Evolutionary conservation across 306 rosid genomes (phyloP).

Genomic region (Quercus suber): DNA sequence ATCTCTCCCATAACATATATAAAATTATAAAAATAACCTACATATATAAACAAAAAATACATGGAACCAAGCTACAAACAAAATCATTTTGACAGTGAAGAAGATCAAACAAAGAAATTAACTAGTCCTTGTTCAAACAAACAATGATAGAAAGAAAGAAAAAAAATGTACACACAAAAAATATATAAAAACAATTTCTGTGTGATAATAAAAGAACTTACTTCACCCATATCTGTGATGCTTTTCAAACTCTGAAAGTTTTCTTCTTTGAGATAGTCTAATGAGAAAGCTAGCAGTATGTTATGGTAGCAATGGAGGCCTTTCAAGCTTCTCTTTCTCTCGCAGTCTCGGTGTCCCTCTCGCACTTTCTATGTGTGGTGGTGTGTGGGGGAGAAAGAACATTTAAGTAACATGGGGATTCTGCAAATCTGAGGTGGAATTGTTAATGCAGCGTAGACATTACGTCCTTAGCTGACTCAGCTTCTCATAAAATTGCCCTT

Average conservation of each 20-base stretch:
- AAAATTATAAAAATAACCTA: not conserved
- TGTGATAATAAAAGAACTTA: slow-evolving; percentile 36
- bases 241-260: slow-evolving; percentile 7
- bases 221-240: slow-evolving; percentile 62
- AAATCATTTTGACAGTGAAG: not conserved
- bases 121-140: not conserved
- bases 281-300: slow-evolving; percentile 2
- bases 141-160: not conserved
- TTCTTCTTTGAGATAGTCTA: slow-evolving; percentile 20
- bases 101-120: not conserved
- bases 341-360: not conserved
- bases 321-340: not conserved
- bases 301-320: slow-evolving; percentile 5
- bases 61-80: not conserved
- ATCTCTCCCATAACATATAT: not conserved
- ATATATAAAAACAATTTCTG: not conserved
- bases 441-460: slow-evolving; percentile 35
- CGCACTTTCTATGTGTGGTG: slow-evolving; percentile 3
- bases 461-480: slow-evolving; percentile 31
- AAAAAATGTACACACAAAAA: not conserved
- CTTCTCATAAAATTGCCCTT: slow-evolving; percentile 24
- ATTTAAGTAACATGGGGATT: slow-evolving; percentile 42
- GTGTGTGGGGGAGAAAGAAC: slow-evolving; percentile 19
- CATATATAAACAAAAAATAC: not conserved
- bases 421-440: slow-evolving; percentile 60